Conservation (phyloP, 2,329 filamentous ascomycete genomes). For the Cladosporium colombiae region DNA sequence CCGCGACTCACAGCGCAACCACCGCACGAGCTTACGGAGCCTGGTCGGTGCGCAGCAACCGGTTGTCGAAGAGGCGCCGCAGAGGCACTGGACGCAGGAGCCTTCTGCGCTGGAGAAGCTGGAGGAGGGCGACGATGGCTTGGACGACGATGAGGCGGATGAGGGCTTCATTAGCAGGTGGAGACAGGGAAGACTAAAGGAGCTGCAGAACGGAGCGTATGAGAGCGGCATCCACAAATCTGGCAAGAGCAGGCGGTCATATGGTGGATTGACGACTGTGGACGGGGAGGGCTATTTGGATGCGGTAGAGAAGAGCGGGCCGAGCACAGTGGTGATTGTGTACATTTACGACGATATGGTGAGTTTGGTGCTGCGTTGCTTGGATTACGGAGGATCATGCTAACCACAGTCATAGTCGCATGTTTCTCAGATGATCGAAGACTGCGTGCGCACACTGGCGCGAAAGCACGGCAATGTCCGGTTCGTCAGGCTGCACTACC, state of each 20-base stretch:
- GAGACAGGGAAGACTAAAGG: conserved; percentile 76
- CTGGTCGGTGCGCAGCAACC: conserved; percentile 2
- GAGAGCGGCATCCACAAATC: conserved; percentile 58
- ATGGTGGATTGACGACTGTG: conserved; percentile 77
- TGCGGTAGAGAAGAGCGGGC: conserved; percentile 84
- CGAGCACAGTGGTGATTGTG: conserved; percentile 83
- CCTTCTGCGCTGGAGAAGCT: conserved; percentile 24
- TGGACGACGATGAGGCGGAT: conserved; percentile 66
- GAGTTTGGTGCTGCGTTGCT: conserved; percentile 41
- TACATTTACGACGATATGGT: conserved; percentile 90
- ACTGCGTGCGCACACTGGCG: conserved; percentile 74
- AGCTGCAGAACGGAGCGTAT: conserved; percentile 66
- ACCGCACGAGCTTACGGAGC: conserved; percentile 33
- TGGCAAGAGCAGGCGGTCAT: conserved; percentile 62
- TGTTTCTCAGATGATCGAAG: conserved; percentile 76
- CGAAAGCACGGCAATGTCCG: conserved; percentile 68
- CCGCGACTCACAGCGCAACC: conserved; percentile 42
- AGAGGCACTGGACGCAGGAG: conserved; percentile 14
- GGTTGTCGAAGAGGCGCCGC: conserved; percentile 8
- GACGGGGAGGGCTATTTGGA: conserved; percentile 94
- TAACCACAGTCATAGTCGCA: conserved; percentile 60
- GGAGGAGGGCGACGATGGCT: conserved; percentile 51
- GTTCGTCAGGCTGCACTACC: conserved; percentile 88
- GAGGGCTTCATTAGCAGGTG: conserved; percentile 81
- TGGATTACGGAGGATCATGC: background rate